phyloP scores from a whole-genome alignment of 331 rosid genomes.

The Quercus phellos region DNA sequence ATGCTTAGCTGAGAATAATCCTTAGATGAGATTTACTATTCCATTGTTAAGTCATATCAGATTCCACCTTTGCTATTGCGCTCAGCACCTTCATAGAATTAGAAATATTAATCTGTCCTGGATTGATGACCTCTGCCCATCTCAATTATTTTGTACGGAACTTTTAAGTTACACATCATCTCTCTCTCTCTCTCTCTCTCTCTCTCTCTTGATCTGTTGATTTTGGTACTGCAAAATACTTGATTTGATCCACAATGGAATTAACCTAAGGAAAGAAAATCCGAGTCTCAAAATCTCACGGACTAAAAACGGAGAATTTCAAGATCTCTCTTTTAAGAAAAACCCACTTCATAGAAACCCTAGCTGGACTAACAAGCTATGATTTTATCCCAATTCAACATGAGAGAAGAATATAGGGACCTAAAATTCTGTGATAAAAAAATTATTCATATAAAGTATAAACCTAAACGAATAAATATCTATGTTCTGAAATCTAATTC shows the following conservation, averaged over 20 bases:
- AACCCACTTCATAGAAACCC: conserved; percentile 11
- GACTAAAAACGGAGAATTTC: conserved; percentile 5
- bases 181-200: not conserved
- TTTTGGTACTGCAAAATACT: not conserved
- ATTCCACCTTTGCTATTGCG: not conserved
- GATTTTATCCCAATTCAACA: not conserved
- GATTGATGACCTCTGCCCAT: not conserved
- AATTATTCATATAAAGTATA: not conserved
- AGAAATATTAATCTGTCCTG: not conserved
- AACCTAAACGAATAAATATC: not conserved
- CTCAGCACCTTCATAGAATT: not conserved
- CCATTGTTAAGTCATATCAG: not conserved
- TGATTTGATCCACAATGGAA: not conserved
- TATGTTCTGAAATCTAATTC: not conserved
- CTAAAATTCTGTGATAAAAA: not conserved
- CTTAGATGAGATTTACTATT: not conserved
- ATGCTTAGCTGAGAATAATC: not conserved
- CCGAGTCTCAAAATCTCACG: conserved; percentile 11
- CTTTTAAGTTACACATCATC: not conserved
- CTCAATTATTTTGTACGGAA: not conserved
- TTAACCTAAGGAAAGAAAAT: conserved; percentile 14
- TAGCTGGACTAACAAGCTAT: not conserved
- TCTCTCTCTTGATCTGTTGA: conserved; percentile 1
- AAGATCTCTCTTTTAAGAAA: conserved; percentile 1
- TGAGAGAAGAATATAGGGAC: not conserved